Evolutionary conservation across 176 grass and related monocot species (phyloP).

Genomic region (Tuctoria greenei): DNA sequence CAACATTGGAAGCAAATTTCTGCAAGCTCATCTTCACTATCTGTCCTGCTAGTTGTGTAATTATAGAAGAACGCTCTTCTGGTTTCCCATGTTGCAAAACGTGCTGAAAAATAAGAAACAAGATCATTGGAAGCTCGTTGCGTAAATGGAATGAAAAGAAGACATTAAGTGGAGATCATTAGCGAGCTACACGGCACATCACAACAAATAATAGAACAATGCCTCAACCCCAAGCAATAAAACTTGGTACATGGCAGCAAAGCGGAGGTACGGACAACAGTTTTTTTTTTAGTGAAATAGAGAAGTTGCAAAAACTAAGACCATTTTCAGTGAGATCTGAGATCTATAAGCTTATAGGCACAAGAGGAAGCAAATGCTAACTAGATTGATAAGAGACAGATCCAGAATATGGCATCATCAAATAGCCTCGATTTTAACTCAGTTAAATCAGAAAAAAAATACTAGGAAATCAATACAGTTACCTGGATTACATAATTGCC

Average conservation of each 20-base stretch:
- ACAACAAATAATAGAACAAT: background rate
- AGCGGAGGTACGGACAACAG: conserved; percentile 1
- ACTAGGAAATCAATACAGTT: conserved; percentile 17
- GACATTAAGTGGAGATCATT: background rate
- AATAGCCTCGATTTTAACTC: background rate
- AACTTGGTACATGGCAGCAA: background rate
- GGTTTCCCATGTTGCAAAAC: conserved; percentile 80
- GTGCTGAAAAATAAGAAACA: conserved; percentile 61
- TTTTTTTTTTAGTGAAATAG: no score
- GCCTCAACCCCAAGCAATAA: background rate
- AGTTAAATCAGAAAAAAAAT: background rate
- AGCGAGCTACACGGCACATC: background rate
- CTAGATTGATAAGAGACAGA: background rate
- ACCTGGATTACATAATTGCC: conserved; percentile 99
- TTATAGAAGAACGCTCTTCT: conserved; percentile 79
- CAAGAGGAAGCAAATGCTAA: background rate
- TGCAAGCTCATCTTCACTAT: conserved; percentile 98
- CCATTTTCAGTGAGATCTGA: background rate
- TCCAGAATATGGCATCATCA: background rate
- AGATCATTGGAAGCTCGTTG: background rate
- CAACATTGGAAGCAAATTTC: conserved; percentile 96
- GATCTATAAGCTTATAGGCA: no score
- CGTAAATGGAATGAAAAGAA: background rate
- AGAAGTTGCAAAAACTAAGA: background rate
- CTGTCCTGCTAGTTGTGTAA: conserved; percentile 76